Base-by-base conservation (phyloP, 495 filamentous ascomycete genomes). In the Penicillium verhagenii region DNA sequence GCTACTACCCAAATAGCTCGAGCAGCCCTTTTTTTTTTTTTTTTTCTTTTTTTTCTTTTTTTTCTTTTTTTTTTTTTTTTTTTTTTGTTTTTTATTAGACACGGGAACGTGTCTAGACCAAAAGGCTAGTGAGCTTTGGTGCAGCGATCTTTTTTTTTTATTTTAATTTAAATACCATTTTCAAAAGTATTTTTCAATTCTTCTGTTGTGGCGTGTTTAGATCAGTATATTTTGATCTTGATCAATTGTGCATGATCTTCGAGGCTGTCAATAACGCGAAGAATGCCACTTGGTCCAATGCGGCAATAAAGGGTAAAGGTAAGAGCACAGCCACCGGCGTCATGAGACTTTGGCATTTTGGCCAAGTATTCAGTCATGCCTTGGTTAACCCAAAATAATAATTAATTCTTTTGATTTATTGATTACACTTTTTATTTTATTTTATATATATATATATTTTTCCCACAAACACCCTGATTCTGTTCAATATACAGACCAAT, bases 241-340 rank as follows among this genome's bases (percentile, higher is more conserved):
- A 8, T 31, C 7, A 0, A 10, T 31, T 3, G 11, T 35, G 13
- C 13, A 35, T n/a, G 14, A 16, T 16, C 14, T 5, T 14, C 46
- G 28, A 10, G 23, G 26, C n/a, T 50, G 37, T 42, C 35, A 40
- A n/a, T n/a, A 37, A 47, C 28, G 28, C 44, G 37, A 56, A 39
- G 62, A 65, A 65, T 65, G 56, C 37, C 13, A n/a, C n/a, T n/a
- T n/a, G 31, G 59, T 33, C 31, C 16, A 31, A 47, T 47, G n/a
- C 16, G n/a, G n/a, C 19, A 19, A 43, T 16, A 19, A 24, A 35
- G 13, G 33, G 33, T 13, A 43, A 24, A 9, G 21, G 20, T 23
- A 9, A 14, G 33, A 35, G 33, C 19, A 61, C 55, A 61, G 61
- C 61, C 61, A 61, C 61, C 33, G 51, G 55, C 58, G 58, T 64